Evolutionary conservation across 2,329 filamentous ascomycete species (phyloP).

Genomic region (Pseudogymnoascus sp.): DNA sequence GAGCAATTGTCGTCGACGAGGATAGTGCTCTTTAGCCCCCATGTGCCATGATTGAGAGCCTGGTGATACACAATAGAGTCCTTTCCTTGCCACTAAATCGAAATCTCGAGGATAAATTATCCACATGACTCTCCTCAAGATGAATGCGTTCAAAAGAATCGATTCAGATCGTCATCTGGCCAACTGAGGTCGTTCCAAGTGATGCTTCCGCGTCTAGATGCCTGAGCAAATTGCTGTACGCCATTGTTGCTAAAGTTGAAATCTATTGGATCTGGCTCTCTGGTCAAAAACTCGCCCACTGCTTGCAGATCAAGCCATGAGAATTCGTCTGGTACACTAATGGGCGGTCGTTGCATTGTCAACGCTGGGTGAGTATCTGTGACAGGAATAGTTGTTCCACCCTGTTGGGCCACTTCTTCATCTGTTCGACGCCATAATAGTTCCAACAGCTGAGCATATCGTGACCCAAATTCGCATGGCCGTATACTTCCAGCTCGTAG

Average conservation of each 20-base stretch:
- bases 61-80: background rate
- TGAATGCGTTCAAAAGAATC: background rate
- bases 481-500: slow-evolving; percentile 49
- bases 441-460: slow-evolving; percentile 52
- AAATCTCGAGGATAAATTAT: background rate
- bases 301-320: slow-evolving; percentile 54
- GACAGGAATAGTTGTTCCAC: slow-evolving; percentile 12
- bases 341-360: slow-evolving; percentile 28
- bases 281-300: slow-evolving; percentile 47
- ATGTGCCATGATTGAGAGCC: background rate
- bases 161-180: background rate
- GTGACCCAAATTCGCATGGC: slow-evolving; percentile 49
- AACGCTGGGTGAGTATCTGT: background rate
- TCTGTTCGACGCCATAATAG: slow-evolving; percentile 45
- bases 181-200: background rate
- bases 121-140: background rate
- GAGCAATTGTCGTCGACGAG: background rate
- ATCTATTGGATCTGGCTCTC: slow-evolving; percentile 25
- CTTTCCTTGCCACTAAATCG: background rate
- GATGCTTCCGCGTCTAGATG: background rate
- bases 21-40: background rate
- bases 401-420: slow-evolving; percentile 17
- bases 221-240: background rate
- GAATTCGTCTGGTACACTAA: slow-evolving; percentile 45
- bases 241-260: slow-evolving; percentile 15